Base-by-base conservation (phyloP, 805 yeast genomes). In the Blastobotrys americana region DNA sequence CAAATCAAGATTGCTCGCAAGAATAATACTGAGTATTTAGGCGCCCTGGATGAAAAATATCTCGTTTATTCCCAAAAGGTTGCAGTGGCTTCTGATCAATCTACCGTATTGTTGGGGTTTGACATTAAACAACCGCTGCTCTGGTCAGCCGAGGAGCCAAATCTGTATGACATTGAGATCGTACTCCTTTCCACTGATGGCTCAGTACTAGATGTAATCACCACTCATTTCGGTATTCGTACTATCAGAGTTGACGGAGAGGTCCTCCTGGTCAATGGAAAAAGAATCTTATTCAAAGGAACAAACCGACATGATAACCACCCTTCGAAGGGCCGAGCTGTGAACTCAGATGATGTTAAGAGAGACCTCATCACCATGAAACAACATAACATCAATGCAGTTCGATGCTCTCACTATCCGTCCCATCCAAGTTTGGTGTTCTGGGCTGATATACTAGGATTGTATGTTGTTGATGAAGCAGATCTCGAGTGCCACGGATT, bases 401-500 rank as follows among this genome's bases (percentile, higher is more conserved):
- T 65, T 19, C 50, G 68, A 37, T 57, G 65, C 17, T 55, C 65
- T 2, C 69, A 65, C 49, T 63, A 65, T 34, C 69, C 69, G 16
- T 55, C 55, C 28, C 59, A 60, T 42, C 68, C 69, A 5, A 45
- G 51, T 20, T 53, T 63, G 39, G 60, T 60, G 43, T 57, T 54
- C n/a, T 44, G 61, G 20, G 55, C 66, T 37, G 58, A 63, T 41
- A 49, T 48, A 39, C 48, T 57, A 3, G 68, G 68, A 2, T 52
- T 65, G 19, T 65, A 64, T 61, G 64, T 64, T 5, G 52, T 65
- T 36, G 63, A 64, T 39, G 68, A 65, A 46, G 63, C 68, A 1
- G 68, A 65, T 46, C 53, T 65, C 13, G 69, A 65, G 44, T 57
- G 65, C 43, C 69, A 65, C 44, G 69, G 68, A 2, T 62, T 65